Conservation (phyloP, 371 early-diverging fungal species). For the Vairimorpha necatrix region DNA sequence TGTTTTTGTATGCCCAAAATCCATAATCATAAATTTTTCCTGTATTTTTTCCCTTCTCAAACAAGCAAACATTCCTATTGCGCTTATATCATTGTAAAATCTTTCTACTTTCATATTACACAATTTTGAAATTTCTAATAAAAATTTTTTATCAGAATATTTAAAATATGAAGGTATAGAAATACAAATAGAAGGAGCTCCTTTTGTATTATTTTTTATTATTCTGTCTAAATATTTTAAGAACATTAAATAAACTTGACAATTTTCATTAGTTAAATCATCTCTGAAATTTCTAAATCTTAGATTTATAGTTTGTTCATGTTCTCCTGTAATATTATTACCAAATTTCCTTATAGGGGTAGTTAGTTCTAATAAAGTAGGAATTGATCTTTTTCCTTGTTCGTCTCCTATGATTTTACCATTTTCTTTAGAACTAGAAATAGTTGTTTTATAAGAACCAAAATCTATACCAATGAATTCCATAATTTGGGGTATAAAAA, state of each 20-base stretch:
- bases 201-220: conserved; percentile 9
- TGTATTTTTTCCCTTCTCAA: conserved; percentile 22
- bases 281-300: conserved; percentile 44
- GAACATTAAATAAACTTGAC: conserved; percentile 37
- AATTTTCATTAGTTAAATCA: conserved; percentile 3
- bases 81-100: conserved; percentile 45
- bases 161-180: conserved; percentile 51
- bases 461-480: conserved; percentile 58
- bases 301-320: conserved; percentile 1
- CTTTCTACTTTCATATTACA: conserved; percentile 34
- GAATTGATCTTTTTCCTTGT: conserved; percentile 40
- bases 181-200: conserved; percentile 30
- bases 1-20: conserved; percentile 55
- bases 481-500: conserved; percentile 8
- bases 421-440: conserved; percentile 39
- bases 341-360: conserved; percentile 52
- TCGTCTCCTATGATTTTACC: conserved; percentile 51
- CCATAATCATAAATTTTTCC: conserved; percentile 51
- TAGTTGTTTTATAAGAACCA: conserved; percentile 53
- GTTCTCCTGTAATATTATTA: conserved; percentile 47
- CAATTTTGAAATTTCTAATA: conserved; percentile 18
- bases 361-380: conserved; percentile 47
- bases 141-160: conserved; percentile 33
- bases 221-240: conserved; percentile 50
- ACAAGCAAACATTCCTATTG: conserved; percentile 42